A percentile compares a stretch with the other conserved stretches of the same genome.
Evolutionary conservation across 306 rosid species (phyloP).

Genomic region (Cicer yamashitae): DNA sequence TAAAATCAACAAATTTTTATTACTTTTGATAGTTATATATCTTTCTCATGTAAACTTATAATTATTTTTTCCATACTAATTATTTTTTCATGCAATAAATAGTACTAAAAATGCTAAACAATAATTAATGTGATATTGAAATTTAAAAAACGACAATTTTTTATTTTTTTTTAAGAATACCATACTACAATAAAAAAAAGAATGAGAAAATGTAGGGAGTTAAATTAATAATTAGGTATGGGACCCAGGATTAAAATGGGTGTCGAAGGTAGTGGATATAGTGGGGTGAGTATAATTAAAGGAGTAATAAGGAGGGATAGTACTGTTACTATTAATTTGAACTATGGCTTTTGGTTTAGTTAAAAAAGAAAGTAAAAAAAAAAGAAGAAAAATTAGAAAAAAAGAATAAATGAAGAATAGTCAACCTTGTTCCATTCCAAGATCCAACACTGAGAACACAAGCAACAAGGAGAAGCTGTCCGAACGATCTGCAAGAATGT

Average conservation of each 20-base stretch:
- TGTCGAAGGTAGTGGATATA: not conserved
- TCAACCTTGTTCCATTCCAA: slow-evolving; percentile 18
- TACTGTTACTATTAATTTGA: not conserved
- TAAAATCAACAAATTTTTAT: no score
- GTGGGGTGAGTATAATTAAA: not conserved
- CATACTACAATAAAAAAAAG: no score
- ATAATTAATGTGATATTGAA: no score
- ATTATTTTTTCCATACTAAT: no score
- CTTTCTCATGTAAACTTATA: no score
- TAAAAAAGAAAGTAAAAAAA: not conserved
- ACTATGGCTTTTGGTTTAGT: not conserved
- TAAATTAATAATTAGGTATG: not conserved
- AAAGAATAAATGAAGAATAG: not conserved
- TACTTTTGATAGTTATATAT: no score
- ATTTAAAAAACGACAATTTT: no score
- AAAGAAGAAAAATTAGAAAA: not conserved
- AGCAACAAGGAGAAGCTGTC: not conserved
- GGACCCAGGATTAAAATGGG: not conserved
- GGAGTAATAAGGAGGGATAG: not conserved
- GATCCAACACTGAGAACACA: slow-evolving; percentile 4
- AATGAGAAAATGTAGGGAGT: no score
- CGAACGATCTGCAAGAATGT: not conserved
- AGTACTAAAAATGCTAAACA: no score
- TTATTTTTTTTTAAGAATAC: no score
- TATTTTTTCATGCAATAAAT: no score